Evolutionary conservation across 2,329 filamentous ascomycete species (phyloP), one percentile per base, ranked within the genome.

Genomic region (Microsporum canis): DNA sequence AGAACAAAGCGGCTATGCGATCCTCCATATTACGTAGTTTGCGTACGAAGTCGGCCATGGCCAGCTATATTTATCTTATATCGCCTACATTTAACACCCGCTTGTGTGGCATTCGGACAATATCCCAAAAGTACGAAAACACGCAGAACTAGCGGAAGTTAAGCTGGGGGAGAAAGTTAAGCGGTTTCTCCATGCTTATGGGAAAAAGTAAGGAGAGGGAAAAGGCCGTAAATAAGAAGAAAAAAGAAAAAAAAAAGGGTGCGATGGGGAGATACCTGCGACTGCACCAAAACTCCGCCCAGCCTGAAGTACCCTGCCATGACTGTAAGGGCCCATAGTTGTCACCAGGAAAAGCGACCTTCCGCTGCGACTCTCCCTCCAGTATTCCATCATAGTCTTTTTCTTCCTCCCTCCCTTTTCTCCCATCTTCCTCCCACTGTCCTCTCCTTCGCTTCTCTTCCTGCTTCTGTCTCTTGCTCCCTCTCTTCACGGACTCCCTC

Each of bases 381-480:
- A 12, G 8, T 61, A 31, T 39, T 45, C 61, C 57, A 59, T 39
- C 17, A 43, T 45, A 59, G n/a, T 39, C 41, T 31, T 45, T 49
- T 41, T 57, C 43, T 56, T 56, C 38, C 12, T 62, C 53, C 8
- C n/a, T 31, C 33, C 47, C 10, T 7, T 5, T 23, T 27, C 29
- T 53, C 47, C 5, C 2, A 4, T n/a, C 33, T 17, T 39, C 41
- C 58, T 56, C 34, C 64, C 29, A 57, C 61, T 60, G 61, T 62
- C 59, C 45, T 55, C 5, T 60, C 41, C 58, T 34, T 63, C 60
- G 58, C 58, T 56, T 62, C 57, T 61, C 61, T 60, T 66, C 62
- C 29, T 23, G 2, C 29, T 34, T 47, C 41, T 39, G 29, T 38
- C 51, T 27, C 33, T 33, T 14, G 10, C 17, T 6, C 17, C 3